Evolutionary conservation across 257 asterid species (phyloP).

Genomic region (Fraxinus americana): DNA sequence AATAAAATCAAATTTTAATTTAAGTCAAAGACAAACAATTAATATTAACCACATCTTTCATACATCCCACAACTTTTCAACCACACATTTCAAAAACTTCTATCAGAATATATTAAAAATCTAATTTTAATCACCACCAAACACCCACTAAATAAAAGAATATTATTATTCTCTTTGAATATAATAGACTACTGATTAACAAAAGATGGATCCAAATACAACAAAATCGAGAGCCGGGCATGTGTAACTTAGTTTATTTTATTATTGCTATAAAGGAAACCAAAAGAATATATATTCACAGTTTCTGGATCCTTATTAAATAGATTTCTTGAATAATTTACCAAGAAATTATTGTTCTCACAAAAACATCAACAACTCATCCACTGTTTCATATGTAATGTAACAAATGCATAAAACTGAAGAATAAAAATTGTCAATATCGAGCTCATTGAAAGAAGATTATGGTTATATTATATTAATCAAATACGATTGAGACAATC

Average conservation of each 20-base stretch:
- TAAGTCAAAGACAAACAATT: too few relatives aligned
- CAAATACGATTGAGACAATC: neutral
- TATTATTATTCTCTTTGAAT: too few relatives aligned
- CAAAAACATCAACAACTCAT: neutral
- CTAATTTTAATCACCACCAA: too few relatives aligned
- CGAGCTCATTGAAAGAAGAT: neutral
- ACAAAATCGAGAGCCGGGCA: neutral
- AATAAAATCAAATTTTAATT: too few relatives aligned
- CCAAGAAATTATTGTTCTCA: neutral
- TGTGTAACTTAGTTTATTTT: neutral
- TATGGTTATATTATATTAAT: neutral
- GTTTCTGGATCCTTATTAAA: neutral
- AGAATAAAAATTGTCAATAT: neutral
- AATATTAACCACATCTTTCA: too few relatives aligned
- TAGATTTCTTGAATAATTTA: neutral
- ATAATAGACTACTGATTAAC: neutral
- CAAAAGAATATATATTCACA: neutral
- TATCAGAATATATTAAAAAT: too few relatives aligned
- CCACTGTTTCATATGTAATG: neutral
- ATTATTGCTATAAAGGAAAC: neutral
- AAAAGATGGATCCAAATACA: neutral
- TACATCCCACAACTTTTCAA: too few relatives aligned
- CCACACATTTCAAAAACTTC: too few relatives aligned
- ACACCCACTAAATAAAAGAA: neutral
- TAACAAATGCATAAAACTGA: neutral